Evolutionary conservation across 1,284 basidiomycete species (phyloP), one percentile per base, ranked within the genome.

Genomic region (Cryptococcus maquisensis): DNA sequence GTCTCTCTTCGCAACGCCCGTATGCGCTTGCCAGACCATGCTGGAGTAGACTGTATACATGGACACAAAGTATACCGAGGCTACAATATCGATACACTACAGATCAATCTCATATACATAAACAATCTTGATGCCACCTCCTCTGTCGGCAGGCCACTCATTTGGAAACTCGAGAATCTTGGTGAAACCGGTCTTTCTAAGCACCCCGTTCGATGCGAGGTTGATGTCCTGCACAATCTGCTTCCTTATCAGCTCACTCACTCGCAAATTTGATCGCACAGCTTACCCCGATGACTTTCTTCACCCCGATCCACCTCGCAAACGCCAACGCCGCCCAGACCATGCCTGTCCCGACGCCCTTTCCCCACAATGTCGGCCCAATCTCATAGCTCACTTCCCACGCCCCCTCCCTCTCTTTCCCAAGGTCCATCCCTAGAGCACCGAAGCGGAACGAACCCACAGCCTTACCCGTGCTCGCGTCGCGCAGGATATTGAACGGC

Each of bases 371-470:
- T 15, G 46, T 28, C 4, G 46, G 46, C 9, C 16, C n/a, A 24
- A 47, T n/a, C 5, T 47, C 46, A 23, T 47, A 47, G 18, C 26
- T 28, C 46, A 36, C 20, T 4, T 47, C 46, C 46, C 46, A 47
- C 20, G 46, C 18, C 2, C n/a, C n/a, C 20, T 36, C 46, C 4
- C 18, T 18, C 13, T 18, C 20, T 37, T 36, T 18, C n/a, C 32
- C 20, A 20, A 9, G 15, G 28, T 24, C 46, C 42, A 44, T 26
- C 6, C 23, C 28, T 10, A 10, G 28, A 10, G 7, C 28, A 10
- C 28, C 28, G 28, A 32, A 32, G 10, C 28, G 28, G 28, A 32
- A 32, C 28, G 28, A 32, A 10, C 28, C 28, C 28, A 32, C 10
- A 2, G 28, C 28, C 10, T 32, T 32, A 10, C 28, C 28, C 10